Base-by-base conservation (phyloP, 805 yeast genomes). In the Lipomyces yamanashiensis region DNA sequence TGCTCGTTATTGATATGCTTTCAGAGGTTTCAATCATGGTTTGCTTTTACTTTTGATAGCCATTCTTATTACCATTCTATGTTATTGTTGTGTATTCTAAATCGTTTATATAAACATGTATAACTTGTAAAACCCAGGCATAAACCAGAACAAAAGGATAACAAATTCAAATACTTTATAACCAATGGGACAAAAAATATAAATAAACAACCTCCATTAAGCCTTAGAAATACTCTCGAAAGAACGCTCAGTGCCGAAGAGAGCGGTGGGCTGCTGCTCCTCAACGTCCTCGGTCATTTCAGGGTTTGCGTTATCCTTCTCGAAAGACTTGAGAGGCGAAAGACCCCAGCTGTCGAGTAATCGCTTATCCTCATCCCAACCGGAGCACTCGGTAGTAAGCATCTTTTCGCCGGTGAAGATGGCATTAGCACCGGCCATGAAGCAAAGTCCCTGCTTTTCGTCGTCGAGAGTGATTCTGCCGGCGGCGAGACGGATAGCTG, bases 401-500 rank as follows among this genome's bases (percentile, higher is more conserved):
- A 89, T 89, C 68, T 82, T 84, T 74, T 88, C 87, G 43, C 95
- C 95, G 0, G 92, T 89, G 75, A 89, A 89, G 47, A 89, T 86
- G 19, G 93, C 92, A 74, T 89, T 89, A 68, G 87, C 86, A 19
- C 95, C 95, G 40, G 87, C 85, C 84, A 87, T 81, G 74, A 89
- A 89, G 67, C 92, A 87, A 70, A 89, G 74, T 61, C 86, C 82
- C 73, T 89, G 95, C 70, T 89, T 92, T 62, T 82, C 77, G 70
- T 89, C 92, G 68, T 84, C 86, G 92, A 89, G 88, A 21, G 91
- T 86, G 73, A 87, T 87, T 66, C 95, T 81, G 0, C 95, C 95
- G 7, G 95, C 95, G 2, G 93, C 92, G 57, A 89, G 78, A 66
- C 95, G 80, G 64, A 89, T 84, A 55, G 88, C 87, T 0, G 89